These are phyloP conservation scores for Hymenoscyphus fructigenus DNA, from an alignment of 2,329 filamentous ascomycete genomes.

Conservation along the genomic window DNA sequence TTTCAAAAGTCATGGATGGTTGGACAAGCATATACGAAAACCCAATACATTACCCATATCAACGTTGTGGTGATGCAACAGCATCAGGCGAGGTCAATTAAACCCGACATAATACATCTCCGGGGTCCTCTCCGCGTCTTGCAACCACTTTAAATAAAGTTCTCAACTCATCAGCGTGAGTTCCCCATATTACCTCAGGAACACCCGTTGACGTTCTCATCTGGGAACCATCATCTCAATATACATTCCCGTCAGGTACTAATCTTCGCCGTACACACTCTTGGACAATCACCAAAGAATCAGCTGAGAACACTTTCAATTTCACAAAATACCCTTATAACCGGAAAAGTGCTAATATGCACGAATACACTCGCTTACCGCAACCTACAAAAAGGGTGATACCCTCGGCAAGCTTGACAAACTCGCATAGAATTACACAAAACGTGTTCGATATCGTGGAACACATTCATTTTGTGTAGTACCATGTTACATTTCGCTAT, in stretches of 20 bases:
- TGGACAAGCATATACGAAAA: background rate
- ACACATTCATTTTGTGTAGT: background rate
- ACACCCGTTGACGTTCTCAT: background rate
- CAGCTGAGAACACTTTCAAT: background rate
- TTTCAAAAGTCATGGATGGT: background rate
- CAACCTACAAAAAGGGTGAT: too few relatives aligned
- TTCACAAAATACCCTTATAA: too few relatives aligned
- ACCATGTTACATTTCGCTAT: background rate
- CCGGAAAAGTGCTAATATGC: background rate
- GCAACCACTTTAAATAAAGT: background rate
- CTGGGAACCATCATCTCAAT: too few relatives aligned
- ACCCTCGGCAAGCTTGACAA: background rate
- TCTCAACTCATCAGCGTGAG: background rate
- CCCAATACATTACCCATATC: background rate
- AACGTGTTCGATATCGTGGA: background rate
- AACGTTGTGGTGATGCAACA: background rate
- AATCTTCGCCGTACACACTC: background rate
- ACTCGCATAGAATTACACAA: background rate
- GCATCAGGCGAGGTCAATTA: background rate
- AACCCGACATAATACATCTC: background rate
- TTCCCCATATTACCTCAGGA: background rate
- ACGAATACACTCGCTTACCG: background rate
- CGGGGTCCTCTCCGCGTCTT: too few relatives aligned
- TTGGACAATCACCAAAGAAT: background rate
- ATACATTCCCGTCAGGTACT: background rate